These are phyloP conservation scores for Daldinia caldariorum DNA, from an alignment of 495 filamentous ascomycete species.

Conservation along the genomic window DNA sequence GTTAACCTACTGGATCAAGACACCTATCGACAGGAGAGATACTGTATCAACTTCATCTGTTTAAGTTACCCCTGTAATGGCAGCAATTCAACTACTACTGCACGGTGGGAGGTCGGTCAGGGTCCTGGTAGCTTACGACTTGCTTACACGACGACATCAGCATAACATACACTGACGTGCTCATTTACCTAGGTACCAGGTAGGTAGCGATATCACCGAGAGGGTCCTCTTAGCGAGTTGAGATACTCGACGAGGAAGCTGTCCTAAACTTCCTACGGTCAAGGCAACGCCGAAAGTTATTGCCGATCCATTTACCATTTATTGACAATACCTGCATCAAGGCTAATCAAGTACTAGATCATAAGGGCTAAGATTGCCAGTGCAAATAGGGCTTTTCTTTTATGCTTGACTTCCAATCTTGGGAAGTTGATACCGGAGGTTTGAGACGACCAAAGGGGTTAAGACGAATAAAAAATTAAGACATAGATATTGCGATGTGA, in stretches of 20 bases:
- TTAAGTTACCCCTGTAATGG: slow-evolving; percentile 15
- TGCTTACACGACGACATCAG: slow-evolving; percentile 23
- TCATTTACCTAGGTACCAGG: too few species aligned
- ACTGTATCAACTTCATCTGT: slow-evolving; percentile 19
- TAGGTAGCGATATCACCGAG: slow-evolving; percentile 12
- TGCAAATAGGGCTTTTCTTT: slow-evolving; percentile 16
- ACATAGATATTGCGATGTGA: slow-evolving; percentile 41
- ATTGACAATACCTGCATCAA: slow-evolving; percentile 36
- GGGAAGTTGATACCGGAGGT: slow-evolving; percentile 34
- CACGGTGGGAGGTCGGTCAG: slow-evolving; percentile 27
- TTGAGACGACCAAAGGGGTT: slow-evolving; percentile 29
- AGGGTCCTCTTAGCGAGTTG: slow-evolving; percentile 1
- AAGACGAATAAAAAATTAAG: slow-evolving; percentile 37
- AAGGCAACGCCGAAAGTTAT: slow-evolving; percentile 21
- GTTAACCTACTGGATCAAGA: slow-evolving; percentile 28
- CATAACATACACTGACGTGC: slow-evolving; percentile 26
- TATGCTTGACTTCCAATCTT: slow-evolving; percentile 36
- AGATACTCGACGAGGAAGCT: slow-evolving; percentile 34
- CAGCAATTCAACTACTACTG: slow-evolving; percentile 14
- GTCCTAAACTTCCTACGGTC: slow-evolving; percentile 15
- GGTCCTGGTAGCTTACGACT: slow-evolving; percentile 31
- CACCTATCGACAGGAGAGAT: slow-evolving; percentile 24
- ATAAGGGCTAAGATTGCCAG: slow-evolving; percentile 35
- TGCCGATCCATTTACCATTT: slow-evolving; percentile 42
- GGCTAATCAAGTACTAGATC: slow-evolving; percentile 26